These are phyloP conservation scores for Suhomyces prunicola DNA, from an alignment of 805 yeast species.

Conservation along the genomic window DNA sequence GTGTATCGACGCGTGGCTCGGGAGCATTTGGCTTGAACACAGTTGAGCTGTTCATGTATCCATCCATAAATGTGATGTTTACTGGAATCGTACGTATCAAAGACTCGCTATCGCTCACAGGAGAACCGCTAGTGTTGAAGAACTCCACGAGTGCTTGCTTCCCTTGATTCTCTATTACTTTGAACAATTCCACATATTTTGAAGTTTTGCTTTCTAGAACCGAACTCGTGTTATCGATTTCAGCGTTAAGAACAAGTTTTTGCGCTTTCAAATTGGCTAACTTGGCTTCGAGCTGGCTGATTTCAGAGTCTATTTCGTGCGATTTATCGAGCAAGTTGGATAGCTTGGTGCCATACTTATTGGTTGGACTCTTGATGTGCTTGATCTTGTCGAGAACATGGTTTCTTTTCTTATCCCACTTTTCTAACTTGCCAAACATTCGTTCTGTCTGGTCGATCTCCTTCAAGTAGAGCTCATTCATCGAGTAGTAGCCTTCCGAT, in stretches of 20 bases:
- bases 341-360: slow-evolving; percentile 42
- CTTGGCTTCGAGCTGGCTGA: slow-evolving; percentile 34
- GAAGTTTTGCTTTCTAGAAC: slow-evolving; percentile 48
- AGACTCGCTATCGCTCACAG: slow-evolving; percentile 10
- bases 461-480: slow-evolving; percentile 44
- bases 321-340: slow-evolving; percentile 32
- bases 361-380: slow-evolving; percentile 37
- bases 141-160: slow-evolving; percentile 27
- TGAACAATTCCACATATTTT: slow-evolving; percentile 40
- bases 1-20: no score
- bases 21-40: background rate
- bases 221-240: slow-evolving; percentile 46
- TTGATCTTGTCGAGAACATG: slow-evolving; percentile 33
- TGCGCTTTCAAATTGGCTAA: slow-evolving; percentile 31
- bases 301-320: slow-evolving; percentile 33
- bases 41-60: slow-evolving; percentile 1
- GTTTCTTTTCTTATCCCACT: slow-evolving; percentile 40
- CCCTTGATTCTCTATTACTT: slow-evolving; percentile 38
- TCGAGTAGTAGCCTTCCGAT: slow-evolving; percentile 42
- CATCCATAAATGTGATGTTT: slow-evolving; percentile 25
- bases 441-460: slow-evolving; percentile 30
- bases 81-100: slow-evolving; percentile 21
- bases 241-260: slow-evolving; percentile 31
- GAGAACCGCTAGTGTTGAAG: slow-evolving; percentile 21
- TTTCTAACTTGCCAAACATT: slow-evolving; percentile 27